Base-by-base conservation (phyloP, 257 asterid genomes). In the Hygrophila difformis region DNA sequence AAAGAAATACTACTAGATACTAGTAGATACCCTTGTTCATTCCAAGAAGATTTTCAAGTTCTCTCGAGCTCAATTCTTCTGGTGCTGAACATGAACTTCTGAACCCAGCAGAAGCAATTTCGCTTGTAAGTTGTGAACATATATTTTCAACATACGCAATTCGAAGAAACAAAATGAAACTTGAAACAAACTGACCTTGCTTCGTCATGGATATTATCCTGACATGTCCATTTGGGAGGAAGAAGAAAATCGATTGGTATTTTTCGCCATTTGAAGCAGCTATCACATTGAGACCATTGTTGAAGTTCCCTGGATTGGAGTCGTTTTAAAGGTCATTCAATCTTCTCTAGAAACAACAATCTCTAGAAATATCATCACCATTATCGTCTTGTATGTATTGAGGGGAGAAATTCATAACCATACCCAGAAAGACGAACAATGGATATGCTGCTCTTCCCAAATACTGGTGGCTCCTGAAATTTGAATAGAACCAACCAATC, bases 221-320 rank as follows among this genome's bases (percentile, higher is more conserved):
- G 79, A 48, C 97, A 88, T 64, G 77, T 79, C 97, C 97, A 88
- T 64, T 66, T 76, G 47, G 93, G 72, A 55, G 97, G 95, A 45
- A 88, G 85, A 59, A 84, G 84, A 63, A 78, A 52, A 72, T 79
- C 85, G 41, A 67, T 52, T 1, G 93, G 87, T 53, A 88, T 40
- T 61, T 77, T 81, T 57, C 96, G 68, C 96, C 94, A 88, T 66
- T 77, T 84, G 18, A 61, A 76, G 78, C 97, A 88, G 65, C 65
- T 65, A 64, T 88, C 94, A 35, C 97, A 88, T 58, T 81, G 95
- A 71, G 77, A 61, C 97, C 95, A 88, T 66, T 88, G 97, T 66
- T 88, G 95, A 28, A 74, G 83, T 68, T 81, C 85, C 78, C 97
- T 88, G 67, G 37, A 58, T 54, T 43, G 41, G 31, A 62, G 21